Evolutionary conservation across 352 stramenopile species (phyloP).

Genomic region (Phytophthora syringae): DNA sequence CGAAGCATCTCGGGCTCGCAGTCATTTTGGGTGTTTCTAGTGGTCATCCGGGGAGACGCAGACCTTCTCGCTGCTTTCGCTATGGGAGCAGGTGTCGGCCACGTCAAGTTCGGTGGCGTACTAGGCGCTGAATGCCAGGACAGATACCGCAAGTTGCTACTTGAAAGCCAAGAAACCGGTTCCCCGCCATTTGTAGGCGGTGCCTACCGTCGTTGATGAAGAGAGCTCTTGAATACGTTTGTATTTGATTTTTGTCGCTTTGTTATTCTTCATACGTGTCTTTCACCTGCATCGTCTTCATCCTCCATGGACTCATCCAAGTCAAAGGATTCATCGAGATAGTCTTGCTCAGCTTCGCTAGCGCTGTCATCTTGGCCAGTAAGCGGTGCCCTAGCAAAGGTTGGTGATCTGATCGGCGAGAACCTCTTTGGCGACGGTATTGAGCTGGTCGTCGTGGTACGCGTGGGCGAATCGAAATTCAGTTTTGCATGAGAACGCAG

Average conservation of each 20-base stretch:
- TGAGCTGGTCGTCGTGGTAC: not conserved
- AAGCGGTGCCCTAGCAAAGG: not conserved
- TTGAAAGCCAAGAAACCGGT: slow-evolving; percentile 46
- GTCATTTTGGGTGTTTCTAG: slow-evolving; percentile 56
- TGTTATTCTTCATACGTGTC: slow-evolving; percentile 11
- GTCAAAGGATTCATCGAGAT: slow-evolving; percentile 80
- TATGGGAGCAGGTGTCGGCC: slow-evolving; percentile 55
- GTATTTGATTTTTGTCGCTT: slow-evolving; percentile 16
- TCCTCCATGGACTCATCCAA: slow-evolving; percentile 77
- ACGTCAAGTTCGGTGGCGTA: slow-evolving; percentile 80
- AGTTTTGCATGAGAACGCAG: not conserved
- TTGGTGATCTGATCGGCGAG: slow-evolving; percentile 4
- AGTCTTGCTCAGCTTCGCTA: slow-evolving; percentile 52
- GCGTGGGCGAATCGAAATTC: not conserved
- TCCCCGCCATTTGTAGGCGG: slow-evolving; percentile 57
- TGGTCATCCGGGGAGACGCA: slow-evolving; percentile 39
- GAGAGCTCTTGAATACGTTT: slow-evolving; percentile 8
- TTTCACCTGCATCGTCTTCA: slow-evolving; percentile 39
- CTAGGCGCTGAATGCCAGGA: slow-evolving; percentile 46
- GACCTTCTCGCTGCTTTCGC: slow-evolving; percentile 57
- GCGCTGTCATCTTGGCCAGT: slow-evolving; percentile 15
- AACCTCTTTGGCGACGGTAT: no score
- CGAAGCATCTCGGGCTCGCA: slow-evolving; percentile 55
- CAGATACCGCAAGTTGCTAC: slow-evolving; percentile 66
- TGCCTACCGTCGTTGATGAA: slow-evolving; percentile 30